These are phyloP conservation scores for Phylloboletellus chloephorus DNA, from an alignment of 1,284 basidiomycete species.

Conservation along the genomic window DNA sequence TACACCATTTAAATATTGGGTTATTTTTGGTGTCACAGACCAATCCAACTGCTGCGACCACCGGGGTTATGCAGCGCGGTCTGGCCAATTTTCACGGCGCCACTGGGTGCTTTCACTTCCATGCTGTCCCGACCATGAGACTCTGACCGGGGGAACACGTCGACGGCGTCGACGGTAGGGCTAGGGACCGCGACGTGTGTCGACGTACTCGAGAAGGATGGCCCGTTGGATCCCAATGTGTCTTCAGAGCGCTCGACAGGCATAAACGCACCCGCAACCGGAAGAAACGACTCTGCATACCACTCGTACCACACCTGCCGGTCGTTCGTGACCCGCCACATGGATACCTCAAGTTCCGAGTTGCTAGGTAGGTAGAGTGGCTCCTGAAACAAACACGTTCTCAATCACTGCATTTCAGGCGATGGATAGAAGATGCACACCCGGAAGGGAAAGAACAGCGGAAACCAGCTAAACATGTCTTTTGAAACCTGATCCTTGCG, in stretches of 20 bases:
- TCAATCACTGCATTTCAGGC: constrained; percentile 1
- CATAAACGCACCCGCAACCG: constrained; percentile 37
- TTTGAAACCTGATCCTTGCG: constrained; percentile 78
- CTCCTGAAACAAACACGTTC: constrained; percentile 47
- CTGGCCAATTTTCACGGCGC: constrained; percentile 84
- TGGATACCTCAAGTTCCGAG: constrained; percentile 86
- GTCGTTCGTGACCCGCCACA: constrained; percentile 90
- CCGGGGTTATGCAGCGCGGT: constrained; percentile 86
- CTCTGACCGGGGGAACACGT: constrained; percentile 34
- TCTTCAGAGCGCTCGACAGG: constrained; percentile 16
- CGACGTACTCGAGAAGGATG: constrained; percentile 32
- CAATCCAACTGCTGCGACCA: constrained; percentile 90
- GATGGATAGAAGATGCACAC: constrained; percentile 36
- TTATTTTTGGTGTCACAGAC: constrained; percentile 42
- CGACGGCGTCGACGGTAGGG: constrained; percentile 58
- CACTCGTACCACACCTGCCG: constrained; percentile 98
- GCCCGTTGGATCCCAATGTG: constrained; percentile 16
- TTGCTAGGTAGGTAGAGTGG: constrained; percentile 91
- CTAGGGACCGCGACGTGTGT: constrained; percentile 50
- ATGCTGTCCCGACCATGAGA: constrained; percentile 14
- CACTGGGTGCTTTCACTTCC: constrained; percentile 26
- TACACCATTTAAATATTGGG: no score
- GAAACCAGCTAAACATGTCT: constrained; percentile 99
- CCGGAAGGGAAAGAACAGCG: constrained; percentile 91
- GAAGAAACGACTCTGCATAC: constrained; percentile 89